Base-by-base conservation (phyloP, 768 basidiomycete genomes). In the Leccinellum luteum region DNA sequence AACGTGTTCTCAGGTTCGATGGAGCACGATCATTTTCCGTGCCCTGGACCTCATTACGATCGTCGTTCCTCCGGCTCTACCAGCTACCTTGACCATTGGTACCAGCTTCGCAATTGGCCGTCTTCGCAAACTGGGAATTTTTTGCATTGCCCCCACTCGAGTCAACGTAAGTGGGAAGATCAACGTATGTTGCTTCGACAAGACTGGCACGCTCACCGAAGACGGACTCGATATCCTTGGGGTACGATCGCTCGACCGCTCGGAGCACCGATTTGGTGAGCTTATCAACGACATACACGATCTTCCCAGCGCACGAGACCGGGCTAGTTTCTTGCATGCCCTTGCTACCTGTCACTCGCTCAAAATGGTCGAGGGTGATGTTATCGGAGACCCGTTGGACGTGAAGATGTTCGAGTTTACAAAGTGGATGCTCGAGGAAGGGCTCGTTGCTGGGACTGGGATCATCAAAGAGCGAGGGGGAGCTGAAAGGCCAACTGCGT, bases 401-500 rank as follows among this genome's bases (percentile, higher is more conserved):
- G 86, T 89, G 57, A 95, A 96, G 75, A 99, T 99, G 97, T 99
- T 98, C 69, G 89, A 88, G 59, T 98, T 97, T 69, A 98, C 97
- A 7, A 85, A 84, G 52, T 99, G 97, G 97, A 91, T 88, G 0
- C 75, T 99, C 51, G 96, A 99, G 67, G 97, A 98, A 75, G 96
- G 96, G 1, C 79, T 84, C 25, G 66, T 86, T 13, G 81, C 85
- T 25, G 86, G 88, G 34, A 87, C 85, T 9, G 84, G 84, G 10
- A 83, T 84, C 28, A 87, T 91, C 65, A 90, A 86, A 70, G 81
- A 77, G 17, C 85, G 79, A 51, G 75, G 82, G 48, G 79, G 84
- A 19, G 65, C 81, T 4, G 85, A 91, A 52, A 75, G 85, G 27
- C 92, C 95, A 34, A 81, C 94, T 15, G 88, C 94, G 1, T 79